A percentile compares a stretch with the other conserved stretches of the same genome.
phyloP scores from a whole-genome alignment of 805 yeast species.

The Ogataea ganodermae region DNA sequence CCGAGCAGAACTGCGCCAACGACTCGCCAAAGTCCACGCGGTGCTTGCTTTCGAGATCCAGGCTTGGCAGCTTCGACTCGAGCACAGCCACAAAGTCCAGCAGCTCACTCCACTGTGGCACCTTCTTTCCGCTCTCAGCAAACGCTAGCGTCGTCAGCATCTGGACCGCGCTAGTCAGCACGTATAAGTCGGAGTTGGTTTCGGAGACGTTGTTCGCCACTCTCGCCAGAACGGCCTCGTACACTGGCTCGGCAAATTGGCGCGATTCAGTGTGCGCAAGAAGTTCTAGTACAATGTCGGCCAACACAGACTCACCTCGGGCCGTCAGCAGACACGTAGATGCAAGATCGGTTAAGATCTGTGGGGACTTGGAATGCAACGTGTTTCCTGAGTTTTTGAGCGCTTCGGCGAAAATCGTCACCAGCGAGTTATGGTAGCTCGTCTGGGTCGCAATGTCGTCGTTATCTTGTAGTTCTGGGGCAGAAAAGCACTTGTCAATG shows the following conservation, averaged over 20 bases:
- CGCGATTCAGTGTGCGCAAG: slow-evolving; percentile 50
- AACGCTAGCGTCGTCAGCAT: slow-evolving; percentile 52
- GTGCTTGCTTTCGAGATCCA: slow-evolving; percentile 9
- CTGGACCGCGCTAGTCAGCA: slow-evolving; percentile 38
- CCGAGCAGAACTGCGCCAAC: slow-evolving; percentile 47
- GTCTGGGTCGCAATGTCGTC: slow-evolving; percentile 28
- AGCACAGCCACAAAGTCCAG: slow-evolving; percentile 21
- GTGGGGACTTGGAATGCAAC: slow-evolving; percentile 69
- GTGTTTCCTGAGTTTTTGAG: slow-evolving; percentile 69
- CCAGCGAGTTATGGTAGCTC: slow-evolving; percentile 58
- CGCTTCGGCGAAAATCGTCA: slow-evolving; percentile 68
- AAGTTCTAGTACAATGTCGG: slow-evolving; percentile 58
- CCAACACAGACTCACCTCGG: slow-evolving; percentile 45
- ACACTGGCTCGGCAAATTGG: slow-evolving; percentile 49
- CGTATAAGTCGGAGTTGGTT: slow-evolving; percentile 7
- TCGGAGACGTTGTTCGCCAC: slow-evolving; percentile 17
- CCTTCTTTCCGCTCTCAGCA: slow-evolving; percentile 71
- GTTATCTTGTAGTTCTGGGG: slow-evolving; percentile 32
- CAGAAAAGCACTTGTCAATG: slow-evolving; percentile 41
- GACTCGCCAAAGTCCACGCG: slow-evolving; percentile 26
- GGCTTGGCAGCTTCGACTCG: background rate
- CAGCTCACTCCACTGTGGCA: slow-evolving; percentile 50
- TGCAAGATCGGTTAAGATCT: slow-evolving; percentile 46
- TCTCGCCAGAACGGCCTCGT: slow-evolving; percentile 34
- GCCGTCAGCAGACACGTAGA: slow-evolving; percentile 24